Base-by-base conservation (phyloP, 176 grass and related monocot genomes). In the Pontederia paniculata region DNA sequence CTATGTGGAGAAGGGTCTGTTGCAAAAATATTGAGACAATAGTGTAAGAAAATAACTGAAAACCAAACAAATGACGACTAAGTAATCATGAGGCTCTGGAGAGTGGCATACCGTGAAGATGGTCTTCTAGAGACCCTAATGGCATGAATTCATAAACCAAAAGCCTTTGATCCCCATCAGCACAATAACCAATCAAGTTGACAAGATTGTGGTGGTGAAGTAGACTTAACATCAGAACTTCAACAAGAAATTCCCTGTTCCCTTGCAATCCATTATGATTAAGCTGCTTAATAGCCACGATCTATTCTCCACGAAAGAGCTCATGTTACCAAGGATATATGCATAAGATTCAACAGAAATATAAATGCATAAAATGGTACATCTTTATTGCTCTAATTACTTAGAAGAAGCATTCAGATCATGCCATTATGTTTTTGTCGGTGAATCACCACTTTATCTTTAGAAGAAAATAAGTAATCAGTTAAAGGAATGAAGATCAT, bases 161-260 rank as follows among this genome's bases (percentile, higher is more conserved):
- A 45, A 78, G 75, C 61, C 81, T 70, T 52, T 78, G 81, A 66
- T 75, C 71, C 17, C 75, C 80, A 75, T 78, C 81, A 2, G 81
- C 81, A 23, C 81, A 84, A 63, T 78, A 78, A 66, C 81, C 75
- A 54, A 78, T 73, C 44, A 84, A 65, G 50, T 51, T 84, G 28
- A 84, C 81, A 52, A 84, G 81, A 50, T 84, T 78, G 21, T 75
- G 80, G 61, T 84, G 71, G 45, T 84, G 75, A 56, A 84, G 71
- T 72, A 78, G 45, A 60, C 81, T 78, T 55, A 84, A 42, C 81
- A 83, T 83, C 4, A 83, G 54, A 45, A 78, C 66, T 58, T 78
- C 75, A 12, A 78, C 75, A 71, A 78, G 66, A 52, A 83, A 78
- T 47, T 82, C 80, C 61, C 70, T 61, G 54, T 74, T 83, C 28